A percentile compares a stretch with the other conserved stretches of the same genome.
phyloP scores from a whole-genome alignment of 2,329 filamentous ascomycete genomes.

The Talaromyces sp. region DNA sequence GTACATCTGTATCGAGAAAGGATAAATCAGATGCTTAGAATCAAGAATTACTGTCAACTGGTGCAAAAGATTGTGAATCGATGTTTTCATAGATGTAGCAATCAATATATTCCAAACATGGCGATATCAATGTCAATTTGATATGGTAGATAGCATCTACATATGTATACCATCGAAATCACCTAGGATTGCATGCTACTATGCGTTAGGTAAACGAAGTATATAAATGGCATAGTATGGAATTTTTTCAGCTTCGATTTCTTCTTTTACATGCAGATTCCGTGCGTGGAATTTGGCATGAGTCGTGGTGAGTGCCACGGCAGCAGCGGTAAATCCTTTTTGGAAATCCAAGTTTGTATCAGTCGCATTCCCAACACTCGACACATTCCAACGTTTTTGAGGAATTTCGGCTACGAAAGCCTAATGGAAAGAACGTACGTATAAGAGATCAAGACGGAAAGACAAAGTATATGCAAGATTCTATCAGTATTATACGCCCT shows the following conservation, averaged over 20 bases:
- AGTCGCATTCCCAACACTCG: background rate
- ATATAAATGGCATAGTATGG: background rate
- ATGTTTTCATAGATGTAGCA: too few species aligned
- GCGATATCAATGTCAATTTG: too few species aligned
- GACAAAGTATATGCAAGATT: background rate
- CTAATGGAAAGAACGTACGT: too few species aligned
- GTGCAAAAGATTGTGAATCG: background rate
- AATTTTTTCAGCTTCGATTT: conserved; percentile 1
- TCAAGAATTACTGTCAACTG: background rate
- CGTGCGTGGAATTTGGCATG: background rate
- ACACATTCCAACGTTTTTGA: background rate
- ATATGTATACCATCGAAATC: too few species aligned
- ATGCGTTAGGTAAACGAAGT: background rate
- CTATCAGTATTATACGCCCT: background rate
- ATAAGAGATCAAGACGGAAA: background rate
- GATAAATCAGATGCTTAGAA: background rate
- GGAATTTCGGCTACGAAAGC: background rate
- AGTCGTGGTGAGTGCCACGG: background rate
- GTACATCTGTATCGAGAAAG: background rate
- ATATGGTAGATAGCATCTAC: background rate
- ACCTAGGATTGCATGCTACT: too few species aligned
- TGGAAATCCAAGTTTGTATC: background rate
- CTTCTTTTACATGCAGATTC: conserved; percentile 2
- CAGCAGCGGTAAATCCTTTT: background rate
- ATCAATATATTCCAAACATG: too few species aligned